Evolutionary conservation across 2,329 filamentous ascomycete genomes (phyloP).

Genomic region (Madurella mycetomatis): DNA sequence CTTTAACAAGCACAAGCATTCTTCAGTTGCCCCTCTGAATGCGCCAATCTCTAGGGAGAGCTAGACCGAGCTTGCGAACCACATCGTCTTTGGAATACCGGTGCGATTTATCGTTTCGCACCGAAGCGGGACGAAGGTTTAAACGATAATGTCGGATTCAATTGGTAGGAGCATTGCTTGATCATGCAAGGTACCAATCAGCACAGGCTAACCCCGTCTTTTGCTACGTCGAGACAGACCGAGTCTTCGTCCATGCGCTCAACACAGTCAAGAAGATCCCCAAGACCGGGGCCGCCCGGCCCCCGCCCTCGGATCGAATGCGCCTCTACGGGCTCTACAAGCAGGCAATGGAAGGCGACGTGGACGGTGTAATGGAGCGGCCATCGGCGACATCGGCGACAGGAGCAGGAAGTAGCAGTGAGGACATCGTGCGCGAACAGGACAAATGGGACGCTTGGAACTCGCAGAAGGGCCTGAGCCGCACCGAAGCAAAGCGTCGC

Average conservation of each 20-base stretch:
- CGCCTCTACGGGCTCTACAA: conserved; percentile 98
- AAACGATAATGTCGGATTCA: conserved; percentile 47
- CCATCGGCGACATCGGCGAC: conserved; percentile 43
- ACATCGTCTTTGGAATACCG: background rate
- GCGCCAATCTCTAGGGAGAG: conserved; percentile 1
- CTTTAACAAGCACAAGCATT: background rate
- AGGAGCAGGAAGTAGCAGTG: conserved; percentile 41
- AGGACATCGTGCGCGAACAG: conserved; percentile 55
- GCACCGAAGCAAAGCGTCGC: conserved; percentile 87
- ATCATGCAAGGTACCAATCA: too few relatives aligned
- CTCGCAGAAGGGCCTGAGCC: conserved; percentile 72
- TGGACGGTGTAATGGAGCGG: conserved; percentile 87
- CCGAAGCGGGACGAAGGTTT: background rate
- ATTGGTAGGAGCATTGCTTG: conserved; percentile 40
- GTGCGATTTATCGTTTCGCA: background rate
- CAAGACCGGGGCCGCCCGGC: conserved; percentile 84
- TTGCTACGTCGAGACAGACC: conserved; percentile 55
- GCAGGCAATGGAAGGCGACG: conserved; percentile 97
- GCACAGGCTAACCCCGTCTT: conserved; percentile 4
- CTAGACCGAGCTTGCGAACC: conserved; percentile 9
- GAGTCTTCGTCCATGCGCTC: conserved; percentile 97
- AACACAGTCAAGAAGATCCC: conserved; percentile 98
- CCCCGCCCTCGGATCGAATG: conserved; percentile 78
- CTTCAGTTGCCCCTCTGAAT: conserved; percentile 1
- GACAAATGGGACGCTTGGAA: conserved; percentile 95